phyloP scores from a whole-genome alignment of 2,329 filamentous ascomycete genomes.

The Aspergillus sp. region DNA sequence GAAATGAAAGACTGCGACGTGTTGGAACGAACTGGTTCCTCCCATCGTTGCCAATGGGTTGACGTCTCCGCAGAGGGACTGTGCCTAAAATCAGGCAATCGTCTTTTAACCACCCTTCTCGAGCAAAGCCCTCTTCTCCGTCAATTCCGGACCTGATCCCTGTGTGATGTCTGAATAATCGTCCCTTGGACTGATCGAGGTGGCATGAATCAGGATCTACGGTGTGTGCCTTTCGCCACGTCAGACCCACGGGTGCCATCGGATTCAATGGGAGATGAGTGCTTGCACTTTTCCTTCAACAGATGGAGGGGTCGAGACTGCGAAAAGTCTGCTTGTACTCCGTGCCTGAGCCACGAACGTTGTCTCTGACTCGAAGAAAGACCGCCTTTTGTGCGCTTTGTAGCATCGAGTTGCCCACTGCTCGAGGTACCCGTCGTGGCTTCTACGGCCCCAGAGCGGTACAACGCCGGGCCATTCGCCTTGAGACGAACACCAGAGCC shows the following conservation, averaged over 20 bases:
- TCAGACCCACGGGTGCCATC: slow-evolving; percentile 15
- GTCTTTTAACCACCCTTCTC: background rate
- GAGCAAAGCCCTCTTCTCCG: background rate
- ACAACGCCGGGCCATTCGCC: background rate
- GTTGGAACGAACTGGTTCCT: slow-evolving; percentile 8
- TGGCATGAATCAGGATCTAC: slow-evolving; percentile 6
- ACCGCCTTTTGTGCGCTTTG: background rate
- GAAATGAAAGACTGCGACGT: slow-evolving; percentile 1
- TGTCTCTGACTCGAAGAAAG: background rate
- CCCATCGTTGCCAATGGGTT: background rate
- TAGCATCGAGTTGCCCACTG: background rate
- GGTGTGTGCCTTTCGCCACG: slow-evolving; percentile 16
- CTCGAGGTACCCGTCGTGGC: background rate
- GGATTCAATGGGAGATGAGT: background rate
- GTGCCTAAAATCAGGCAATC: slow-evolving; percentile 11
- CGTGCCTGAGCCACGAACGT: too few relatives aligned
- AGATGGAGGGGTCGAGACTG: background rate
- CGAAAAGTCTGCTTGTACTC: background rate
- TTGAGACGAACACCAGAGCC: background rate
- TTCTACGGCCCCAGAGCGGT: background rate
- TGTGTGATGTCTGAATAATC: background rate
- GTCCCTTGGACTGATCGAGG: background rate
- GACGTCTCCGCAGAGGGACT: background rate
- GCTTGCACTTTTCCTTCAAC: background rate
- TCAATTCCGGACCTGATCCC: slow-evolving; percentile 3